Evolutionary conservation across 2,329 filamentous ascomycete genomes (phyloP), one percentile per base, ranked within the genome.

Genomic region (Neofusicoccum kwambonambiense): DNA sequence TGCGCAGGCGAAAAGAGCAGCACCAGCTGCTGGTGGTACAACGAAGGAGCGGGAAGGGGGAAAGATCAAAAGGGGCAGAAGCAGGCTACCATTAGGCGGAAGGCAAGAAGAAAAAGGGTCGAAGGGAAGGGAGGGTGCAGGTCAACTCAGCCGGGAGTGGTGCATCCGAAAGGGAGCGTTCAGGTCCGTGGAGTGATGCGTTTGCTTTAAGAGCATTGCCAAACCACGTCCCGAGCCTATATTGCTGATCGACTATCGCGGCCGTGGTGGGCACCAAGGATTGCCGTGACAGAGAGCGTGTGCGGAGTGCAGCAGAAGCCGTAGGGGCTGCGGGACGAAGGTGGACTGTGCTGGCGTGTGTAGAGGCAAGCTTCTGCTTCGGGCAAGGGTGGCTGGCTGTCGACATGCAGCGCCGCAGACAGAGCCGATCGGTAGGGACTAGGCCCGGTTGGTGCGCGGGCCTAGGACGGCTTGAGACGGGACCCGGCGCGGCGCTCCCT

Each of bases 121-220:
- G 22, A 19, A 34, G 37, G 35, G 22, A 17, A 60, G 47, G 41
- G 42, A 47, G 42, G 56, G 15, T 49, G 56, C 56, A 60, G 34
- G 31, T 60, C 56, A 60, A 60, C 56, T 60, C 56, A 60, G 31
- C 56, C 56, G 56, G 56, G 56, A 60, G 56, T 22, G 34, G 31
- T 47, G 56, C 56, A 60, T 47, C 42, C 41, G 56, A 47, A 15
- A 47, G 56, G 56, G 47, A 47, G 42, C n/a, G 37, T 60, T 49
- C 17, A 9, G 31, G 17, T 37, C 56, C 42, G 56, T 27, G 31
- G n/a, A 35, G 54, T 34, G 54, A 17, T 19, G 31, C 41, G 56
- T 60, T 60, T 60, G n/a, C 56, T 60, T 60, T 60, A 60, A 39
- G 47, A 60, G 56, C 56, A 47, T 31, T 9, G 31, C 42, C 47